Conservation (phyloP, 2,329 filamentous ascomycete species). For the Berkeleyomyces rouxiae region DNA sequence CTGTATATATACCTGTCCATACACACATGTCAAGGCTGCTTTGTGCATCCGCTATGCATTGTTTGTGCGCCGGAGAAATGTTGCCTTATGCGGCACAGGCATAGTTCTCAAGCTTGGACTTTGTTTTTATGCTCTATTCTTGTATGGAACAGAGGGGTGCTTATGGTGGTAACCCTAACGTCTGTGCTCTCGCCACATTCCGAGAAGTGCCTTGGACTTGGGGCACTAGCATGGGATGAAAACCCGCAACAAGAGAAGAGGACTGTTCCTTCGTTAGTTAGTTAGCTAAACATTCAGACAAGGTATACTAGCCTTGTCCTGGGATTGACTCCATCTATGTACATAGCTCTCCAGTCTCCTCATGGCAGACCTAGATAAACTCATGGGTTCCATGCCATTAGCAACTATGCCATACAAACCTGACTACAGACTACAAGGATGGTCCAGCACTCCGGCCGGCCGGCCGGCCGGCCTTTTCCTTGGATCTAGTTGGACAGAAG, state of each 20-base stretch:
- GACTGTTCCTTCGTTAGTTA: not conserved
- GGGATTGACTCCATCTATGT: not conserved
- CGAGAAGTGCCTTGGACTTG: not conserved
- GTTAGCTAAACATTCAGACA: not conserved
- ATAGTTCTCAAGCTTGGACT: not conserved
- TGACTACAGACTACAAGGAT: too few species aligned
- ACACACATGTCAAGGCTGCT: not conserved
- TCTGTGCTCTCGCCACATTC: not conserved
- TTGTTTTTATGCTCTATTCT: not conserved
- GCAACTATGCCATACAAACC: too few species aligned
- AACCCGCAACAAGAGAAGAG: not conserved
- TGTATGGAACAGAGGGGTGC: not conserved
- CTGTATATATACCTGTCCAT: too few species aligned
- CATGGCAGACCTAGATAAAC: not conserved
- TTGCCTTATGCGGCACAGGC: not conserved
- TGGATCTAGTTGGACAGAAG: not conserved
- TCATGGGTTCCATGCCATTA: not conserved
- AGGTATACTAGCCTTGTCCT: not conserved
- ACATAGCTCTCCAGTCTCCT: not conserved
- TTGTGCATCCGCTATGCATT: conserved; percentile 1
- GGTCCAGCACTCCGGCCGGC: too few species aligned
- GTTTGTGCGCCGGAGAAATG: not conserved
- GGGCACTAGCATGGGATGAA: not conserved
- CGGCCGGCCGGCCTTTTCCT: not conserved
- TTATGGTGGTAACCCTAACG: not conserved